Base-by-base conservation (phyloP, 139 green algal species). In the Picochlorum sp. region DNA sequence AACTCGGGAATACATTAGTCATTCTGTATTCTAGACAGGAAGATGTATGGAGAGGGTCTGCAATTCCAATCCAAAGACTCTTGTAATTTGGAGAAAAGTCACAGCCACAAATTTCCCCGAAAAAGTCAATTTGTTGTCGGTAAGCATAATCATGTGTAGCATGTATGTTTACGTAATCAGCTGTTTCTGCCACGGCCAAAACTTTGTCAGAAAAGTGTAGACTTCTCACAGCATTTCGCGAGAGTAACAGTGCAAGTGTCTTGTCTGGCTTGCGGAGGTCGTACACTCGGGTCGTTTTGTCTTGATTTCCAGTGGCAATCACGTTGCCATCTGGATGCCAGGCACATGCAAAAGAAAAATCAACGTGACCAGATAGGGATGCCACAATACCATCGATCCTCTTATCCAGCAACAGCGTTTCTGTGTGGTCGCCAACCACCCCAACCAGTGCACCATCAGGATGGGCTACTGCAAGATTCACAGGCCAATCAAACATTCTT, bases 121-220 rank as follows among this genome's bases (percentile, higher is more conserved):
- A 96, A n/a, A 95, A 43, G 55, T 96, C 88, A 7, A 94, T 70
- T 44, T 79, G 61, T 51, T 88, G 82, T 31, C 64, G 30, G 32
- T 35, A 18, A 16, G 7, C 10, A 60, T 66, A 88, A 54, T 4
- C 49, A 12, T 26, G 2, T 3, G 35, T 37, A 55, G 95, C 88
- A 50, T 87, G 93, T 8, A 97, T 32, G 37, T 90, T 89, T 30
- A 97, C 84, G 61, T 95, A 97, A 74, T 97, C 90, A 1, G 85
- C 86, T 0, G 90, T 84, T 70, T 97, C 90, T 2, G 81, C 76
- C 25, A 82, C 79, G 2, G 85, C 86, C 50, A 97, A 73, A 61
- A 83, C 85, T 2, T 59, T 22, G 25, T 90, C 88, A 14, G 68
- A 81, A 65, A 84, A 96, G 8, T 87, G 63, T 43, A 91, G 58